These are phyloP conservation scores for Phyllosticta paracitricarpa DNA, from an alignment of 2,329 filamentous ascomycete genomes.

Conservation along the genomic window DNA sequence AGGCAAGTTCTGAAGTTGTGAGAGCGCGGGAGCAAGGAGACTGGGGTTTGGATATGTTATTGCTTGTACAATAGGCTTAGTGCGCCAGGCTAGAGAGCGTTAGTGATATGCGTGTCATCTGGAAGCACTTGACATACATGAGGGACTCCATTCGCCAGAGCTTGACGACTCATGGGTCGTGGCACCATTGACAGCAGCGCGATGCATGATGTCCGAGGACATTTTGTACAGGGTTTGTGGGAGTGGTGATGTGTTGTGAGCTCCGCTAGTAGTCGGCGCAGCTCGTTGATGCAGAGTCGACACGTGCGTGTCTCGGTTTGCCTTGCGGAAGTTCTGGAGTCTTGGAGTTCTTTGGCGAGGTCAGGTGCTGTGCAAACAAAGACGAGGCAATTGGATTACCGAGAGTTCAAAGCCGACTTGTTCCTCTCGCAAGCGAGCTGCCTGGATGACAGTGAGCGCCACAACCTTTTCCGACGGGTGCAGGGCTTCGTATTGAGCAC, in stretches of 20 bases:
- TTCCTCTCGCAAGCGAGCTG: constrained; percentile 6
- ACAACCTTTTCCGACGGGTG: constrained; percentile 6
- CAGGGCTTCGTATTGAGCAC: constrained; percentile 3
- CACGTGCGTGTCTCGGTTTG: not conserved
- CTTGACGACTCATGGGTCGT: not conserved
- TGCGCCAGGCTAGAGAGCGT: constrained; percentile 52
- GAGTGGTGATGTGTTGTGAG: not conserved
- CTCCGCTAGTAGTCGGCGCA: not conserved
- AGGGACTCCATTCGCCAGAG: constrained; percentile 27
- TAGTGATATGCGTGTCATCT: not conserved
- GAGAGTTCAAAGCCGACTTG: constrained; percentile 3
- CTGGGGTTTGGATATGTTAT: constrained; percentile 57
- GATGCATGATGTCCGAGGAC: not conserved
- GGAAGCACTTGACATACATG: constrained; percentile 21
- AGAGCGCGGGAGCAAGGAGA: constrained; percentile 49
- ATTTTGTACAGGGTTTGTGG: not conserved
- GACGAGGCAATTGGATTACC: not conserved
- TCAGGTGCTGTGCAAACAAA: not conserved
- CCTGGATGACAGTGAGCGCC: constrained; percentile 3
- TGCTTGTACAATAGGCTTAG: constrained; percentile 69
- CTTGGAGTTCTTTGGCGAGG: not conserved
- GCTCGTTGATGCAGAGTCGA: not conserved
- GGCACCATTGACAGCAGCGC: not conserved
- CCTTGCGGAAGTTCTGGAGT: not conserved
- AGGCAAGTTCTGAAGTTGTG: constrained; percentile 59